Conservation (phyloP, 306 rosid genomes). For the Casuarina glauca region DNA sequence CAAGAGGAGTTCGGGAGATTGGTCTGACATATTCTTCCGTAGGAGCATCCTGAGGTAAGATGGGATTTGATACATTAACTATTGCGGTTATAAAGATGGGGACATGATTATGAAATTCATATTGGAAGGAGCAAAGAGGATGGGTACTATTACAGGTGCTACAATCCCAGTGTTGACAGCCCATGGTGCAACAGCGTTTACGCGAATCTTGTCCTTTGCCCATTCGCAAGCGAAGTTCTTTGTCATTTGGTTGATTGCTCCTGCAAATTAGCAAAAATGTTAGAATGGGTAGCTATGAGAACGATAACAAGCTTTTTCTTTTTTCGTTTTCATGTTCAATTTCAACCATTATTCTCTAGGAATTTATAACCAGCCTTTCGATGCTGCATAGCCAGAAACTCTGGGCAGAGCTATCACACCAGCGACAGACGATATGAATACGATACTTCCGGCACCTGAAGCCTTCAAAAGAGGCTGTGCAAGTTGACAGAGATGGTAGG, state of each 20-base stretch:
- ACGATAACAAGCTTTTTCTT: not conserved
- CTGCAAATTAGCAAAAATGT: slow-evolving; percentile 22
- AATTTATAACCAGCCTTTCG: too few relatives aligned
- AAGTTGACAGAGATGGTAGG: slow-evolving; percentile 45
- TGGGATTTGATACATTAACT: not conserved
- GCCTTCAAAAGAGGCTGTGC: slow-evolving; percentile 50
- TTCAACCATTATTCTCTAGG: too few relatives aligned
- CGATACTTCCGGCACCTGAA: slow-evolving; percentile 42
- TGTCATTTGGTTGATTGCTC: slow-evolving; percentile 61
- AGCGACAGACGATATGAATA: slow-evolving; percentile 48
- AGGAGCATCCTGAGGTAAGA: not conserved
- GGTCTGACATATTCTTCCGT: too few relatives aligned
- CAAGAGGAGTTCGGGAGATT: slow-evolving; percentile 26
- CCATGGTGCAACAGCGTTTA: slow-evolving; percentile 61
- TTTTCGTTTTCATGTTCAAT: too few relatives aligned
- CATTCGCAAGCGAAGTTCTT: slow-evolving; percentile 67
- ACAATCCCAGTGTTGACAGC: slow-evolving; percentile 7
- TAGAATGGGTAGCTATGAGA: too few relatives aligned
- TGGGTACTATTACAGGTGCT: not conserved
- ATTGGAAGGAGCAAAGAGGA: not conserved
- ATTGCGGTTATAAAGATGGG: not conserved
- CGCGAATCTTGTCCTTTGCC: slow-evolving; percentile 64
- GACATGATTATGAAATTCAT: too few relatives aligned
- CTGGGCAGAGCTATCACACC: slow-evolving; percentile 44
- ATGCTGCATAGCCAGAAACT: slow-evolving; percentile 46